phyloP scores from a whole-genome alignment of 306 rosid genomes.

The Cotoneaster glaucophyllus region DNA sequence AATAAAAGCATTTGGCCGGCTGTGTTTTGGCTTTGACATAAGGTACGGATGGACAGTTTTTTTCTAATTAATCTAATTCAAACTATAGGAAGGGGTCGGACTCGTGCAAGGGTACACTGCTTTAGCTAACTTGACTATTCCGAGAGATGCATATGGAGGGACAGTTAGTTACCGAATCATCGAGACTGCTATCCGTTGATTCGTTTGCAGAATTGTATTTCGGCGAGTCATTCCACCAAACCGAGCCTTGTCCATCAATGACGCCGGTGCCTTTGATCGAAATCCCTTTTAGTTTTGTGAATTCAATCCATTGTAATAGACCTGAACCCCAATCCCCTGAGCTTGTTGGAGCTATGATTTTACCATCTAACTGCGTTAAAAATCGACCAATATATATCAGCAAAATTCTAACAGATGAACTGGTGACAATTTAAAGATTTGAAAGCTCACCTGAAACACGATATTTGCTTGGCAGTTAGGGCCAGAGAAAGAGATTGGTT shows the following conservation, averaged over 20 bases:
- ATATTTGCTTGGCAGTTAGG: conserved; percentile 44
- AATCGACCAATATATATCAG: not conserved
- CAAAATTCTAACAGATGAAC: not conserved
- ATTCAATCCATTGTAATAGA: conserved; percentile 61
- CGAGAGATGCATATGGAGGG: not conserved
- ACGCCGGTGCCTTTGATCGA: conserved; percentile 62
- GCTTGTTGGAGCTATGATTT: conserved; percentile 60
- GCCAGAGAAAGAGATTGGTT: conserved; percentile 57
- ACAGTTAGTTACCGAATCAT: not conserved
- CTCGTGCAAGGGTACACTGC: too few relatives aligned
- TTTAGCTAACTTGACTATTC: too few relatives aligned
- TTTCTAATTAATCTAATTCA: too few relatives aligned
- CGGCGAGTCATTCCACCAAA: conserved; percentile 60
- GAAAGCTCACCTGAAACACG: conserved; percentile 51
- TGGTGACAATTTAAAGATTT: not conserved
- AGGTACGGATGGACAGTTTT: not conserved
- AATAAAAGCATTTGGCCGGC: conserved; percentile 7
- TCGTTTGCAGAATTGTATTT: conserved; percentile 26
- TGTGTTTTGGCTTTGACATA: not conserved
- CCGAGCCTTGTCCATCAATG: conserved; percentile 78
- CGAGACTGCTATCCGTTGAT: not conserved
- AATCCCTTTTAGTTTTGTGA: conserved; percentile 41
- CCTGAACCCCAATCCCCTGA: conserved; percentile 61
- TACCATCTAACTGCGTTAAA: conserved; percentile 53
- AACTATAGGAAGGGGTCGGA: too few relatives aligned